Base-by-base conservation (phyloP, 306 rosid genomes). In the Gillenia trifoliata region DNA sequence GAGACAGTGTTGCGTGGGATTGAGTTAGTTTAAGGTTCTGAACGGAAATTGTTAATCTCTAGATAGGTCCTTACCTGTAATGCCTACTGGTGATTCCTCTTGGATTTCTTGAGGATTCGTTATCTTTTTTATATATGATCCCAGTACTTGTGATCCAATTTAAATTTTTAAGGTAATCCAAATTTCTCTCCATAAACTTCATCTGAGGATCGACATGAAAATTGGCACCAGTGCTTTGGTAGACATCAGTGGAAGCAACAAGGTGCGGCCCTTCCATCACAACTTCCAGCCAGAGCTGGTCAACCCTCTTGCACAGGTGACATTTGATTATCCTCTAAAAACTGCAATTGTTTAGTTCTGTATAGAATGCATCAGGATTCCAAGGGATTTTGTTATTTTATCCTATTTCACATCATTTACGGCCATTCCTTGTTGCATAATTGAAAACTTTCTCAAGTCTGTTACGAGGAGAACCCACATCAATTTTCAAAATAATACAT, bases 281-380 rank as follows among this genome's bases (percentile, higher is more conserved):
- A 93, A 84, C 97, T 93, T 84, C 98, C 97, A 76, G 87, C 88
- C 40, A 73, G 89, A 87, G 98, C 98, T 78, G 93, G 88, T 84
- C 87, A 88, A 71, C 98, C 98, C 73, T 85, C 98, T 76, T 88
- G 85, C 75, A 88, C 96, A 16, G 92, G 98, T 91, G 87, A 50
- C 54, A 78, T 77, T 36, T n/a, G 66, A 29, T 60, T 65, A 19
- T 70, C 26, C 22, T 64, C 6, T 34, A 13, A 55, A 76, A 72
- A 12, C 30, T 41, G 26, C 50, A 57, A 25, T n/a, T 29, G 66
- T 64, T 63, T 73, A 62, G 57, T 64, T 78, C 38, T 52, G 77
- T 69, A 57, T 62, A 30, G 16, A 17, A 34, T 40, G 11, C 33
- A 79, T 66, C 36, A 22, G 2, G 56, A n/a, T n/a, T n/a, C n/a